These are phyloP conservation scores for Blastobotrys indianensis DNA, from an alignment of 1,139 yeast species.

Conservation along the genomic window DNA sequence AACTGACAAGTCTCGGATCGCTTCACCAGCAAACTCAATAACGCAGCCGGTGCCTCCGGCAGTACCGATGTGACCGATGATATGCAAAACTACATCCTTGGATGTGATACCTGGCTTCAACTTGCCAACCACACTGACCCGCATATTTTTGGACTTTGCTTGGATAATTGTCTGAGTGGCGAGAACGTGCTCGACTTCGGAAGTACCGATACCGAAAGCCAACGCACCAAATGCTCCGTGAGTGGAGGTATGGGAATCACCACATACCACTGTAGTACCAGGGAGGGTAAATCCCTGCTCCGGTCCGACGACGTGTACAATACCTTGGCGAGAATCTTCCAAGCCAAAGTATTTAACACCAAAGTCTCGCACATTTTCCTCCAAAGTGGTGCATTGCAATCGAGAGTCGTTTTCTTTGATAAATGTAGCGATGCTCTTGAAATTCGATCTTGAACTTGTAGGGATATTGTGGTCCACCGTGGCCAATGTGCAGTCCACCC, in stretches of 20 bases:
- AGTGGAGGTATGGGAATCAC: conserved; percentile 97
- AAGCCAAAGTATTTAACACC: conserved; percentile 90
- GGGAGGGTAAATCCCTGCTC: conserved; percentile 98
- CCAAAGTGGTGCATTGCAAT: conserved; percentile 85
- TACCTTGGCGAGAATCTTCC: conserved; percentile 92
- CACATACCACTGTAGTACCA: conserved; percentile 97
- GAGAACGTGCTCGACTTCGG: conserved; percentile 96
- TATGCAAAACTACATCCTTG: conserved; percentile 88
- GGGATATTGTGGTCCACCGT: conserved; percentile 98
- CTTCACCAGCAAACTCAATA: conserved; percentile 94
- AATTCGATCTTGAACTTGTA: conserved; percentile 71
- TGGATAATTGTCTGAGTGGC: conserved; percentile 97
- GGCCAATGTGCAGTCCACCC: conserved; percentile 91
- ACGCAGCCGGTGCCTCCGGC: conserved; percentile 99
- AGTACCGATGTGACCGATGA: conserved; percentile 94
- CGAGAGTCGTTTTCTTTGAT: conserved; percentile 88
- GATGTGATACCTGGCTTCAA: conserved; percentile 86
- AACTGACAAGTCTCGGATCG: conserved; percentile 83
- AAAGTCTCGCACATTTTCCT: conserved; percentile 84
- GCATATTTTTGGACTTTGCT: conserved; percentile 92
- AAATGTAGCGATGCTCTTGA: conserved; percentile 70
- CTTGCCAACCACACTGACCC: conserved; percentile 77
- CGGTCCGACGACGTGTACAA: conserved; percentile 97
- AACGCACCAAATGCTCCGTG: conserved; percentile 99
- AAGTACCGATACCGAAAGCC: conserved; percentile 98